phyloP scores from a whole-genome alignment of 805 yeast genomes.

The Candida endomychidarum region DNA sequence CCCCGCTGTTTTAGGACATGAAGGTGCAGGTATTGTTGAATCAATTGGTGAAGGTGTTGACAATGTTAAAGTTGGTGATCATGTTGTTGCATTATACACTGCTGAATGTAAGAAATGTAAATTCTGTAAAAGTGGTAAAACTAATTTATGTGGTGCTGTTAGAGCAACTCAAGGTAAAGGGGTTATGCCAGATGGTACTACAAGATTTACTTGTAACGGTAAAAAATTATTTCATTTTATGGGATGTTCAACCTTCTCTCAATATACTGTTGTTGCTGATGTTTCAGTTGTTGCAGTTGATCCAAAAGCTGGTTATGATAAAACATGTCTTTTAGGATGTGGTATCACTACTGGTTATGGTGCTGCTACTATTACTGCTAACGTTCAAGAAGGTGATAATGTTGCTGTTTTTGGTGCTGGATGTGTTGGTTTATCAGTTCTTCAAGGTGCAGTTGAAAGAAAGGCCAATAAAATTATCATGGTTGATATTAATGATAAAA shows the following conservation, averaged over 20 bases:
- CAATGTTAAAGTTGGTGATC: slow-evolving; percentile 87
- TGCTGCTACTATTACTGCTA: slow-evolving; percentile 92
- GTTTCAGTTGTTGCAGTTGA: slow-evolving; percentile 93
- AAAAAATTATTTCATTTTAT: slow-evolving; percentile 84
- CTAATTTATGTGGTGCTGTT: slow-evolving; percentile 93
- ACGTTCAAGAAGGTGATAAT: slow-evolving; percentile 86
- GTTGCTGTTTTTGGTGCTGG: slow-evolving; percentile 98
- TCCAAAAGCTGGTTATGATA: slow-evolving; percentile 78
- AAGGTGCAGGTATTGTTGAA: slow-evolving; percentile 97
- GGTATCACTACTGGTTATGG: slow-evolving; percentile 99
- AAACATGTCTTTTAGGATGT: slow-evolving; percentile 92
- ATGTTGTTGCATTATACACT: slow-evolving; percentile 90
- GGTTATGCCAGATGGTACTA: slow-evolving; percentile 97
- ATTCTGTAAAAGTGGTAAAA: slow-evolving; percentile 92
- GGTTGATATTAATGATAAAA: slow-evolving; percentile 81
- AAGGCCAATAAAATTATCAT: slow-evolving; percentile 81
- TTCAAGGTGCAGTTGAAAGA: slow-evolving; percentile 88
- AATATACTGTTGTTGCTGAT: slow-evolving; percentile 97
- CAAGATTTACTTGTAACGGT: slow-evolving; percentile 86
- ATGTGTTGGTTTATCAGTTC: slow-evolving; percentile 93
- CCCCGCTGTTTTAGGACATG: slow-evolving; percentile 94
- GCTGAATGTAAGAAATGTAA: slow-evolving; percentile 96
- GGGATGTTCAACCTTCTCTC: slow-evolving; percentile 98
- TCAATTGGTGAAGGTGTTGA: slow-evolving; percentile 93
- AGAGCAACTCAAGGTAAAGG: slow-evolving; percentile 99